phyloP scores from a whole-genome alignment of 2,329 filamentous ascomycete species.

The Calycina herbarum region DNA sequence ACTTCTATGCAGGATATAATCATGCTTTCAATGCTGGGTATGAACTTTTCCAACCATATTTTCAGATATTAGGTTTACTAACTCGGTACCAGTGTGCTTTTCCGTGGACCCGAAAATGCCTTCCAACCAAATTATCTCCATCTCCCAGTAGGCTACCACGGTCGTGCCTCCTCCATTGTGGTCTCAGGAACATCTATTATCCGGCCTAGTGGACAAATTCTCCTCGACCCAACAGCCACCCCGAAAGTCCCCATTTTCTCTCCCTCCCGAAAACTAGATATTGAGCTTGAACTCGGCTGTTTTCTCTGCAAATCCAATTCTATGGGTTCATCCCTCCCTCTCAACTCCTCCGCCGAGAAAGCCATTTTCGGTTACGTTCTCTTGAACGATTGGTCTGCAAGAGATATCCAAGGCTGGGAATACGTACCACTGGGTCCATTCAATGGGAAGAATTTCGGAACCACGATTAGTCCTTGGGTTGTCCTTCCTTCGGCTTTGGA shows the following conservation, averaged over 20 bases:
- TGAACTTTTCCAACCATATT: neutral
- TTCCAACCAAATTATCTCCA: constrained; percentile 81
- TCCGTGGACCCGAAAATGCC: constrained; percentile 70
- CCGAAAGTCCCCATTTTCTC: constrained; percentile 62
- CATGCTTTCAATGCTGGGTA: constrained; percentile 64
- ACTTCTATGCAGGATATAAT: constrained; percentile 80
- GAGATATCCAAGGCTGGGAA: constrained; percentile 83
- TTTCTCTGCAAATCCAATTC: constrained; percentile 67
- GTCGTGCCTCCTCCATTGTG: constrained; percentile 72
- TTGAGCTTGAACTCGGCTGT: constrained; percentile 78
- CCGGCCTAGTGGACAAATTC: constrained; percentile 73
- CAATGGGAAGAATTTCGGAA: constrained; percentile 81
- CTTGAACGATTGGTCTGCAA: constrained; percentile 85
- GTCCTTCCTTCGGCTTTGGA: constrained; percentile 75
- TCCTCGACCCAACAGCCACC: constrained; percentile 56
- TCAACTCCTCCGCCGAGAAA: constrained; percentile 58
- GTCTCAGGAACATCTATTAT: constrained; percentile 63
- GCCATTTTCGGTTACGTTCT: constrained; percentile 78
- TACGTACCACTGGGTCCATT: constrained; percentile 81
- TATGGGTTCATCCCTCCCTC: constrained; percentile 62
- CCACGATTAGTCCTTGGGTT: constrained; percentile 77
- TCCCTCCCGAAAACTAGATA: constrained; percentile 67
- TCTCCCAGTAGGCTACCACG: constrained; percentile 80
- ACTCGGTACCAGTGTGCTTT: constrained; percentile 52
- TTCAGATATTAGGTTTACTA: neutral